Conservation (phyloP, 768 basidiomycete genomes). For the Agrocybe chaxingu region DNA sequence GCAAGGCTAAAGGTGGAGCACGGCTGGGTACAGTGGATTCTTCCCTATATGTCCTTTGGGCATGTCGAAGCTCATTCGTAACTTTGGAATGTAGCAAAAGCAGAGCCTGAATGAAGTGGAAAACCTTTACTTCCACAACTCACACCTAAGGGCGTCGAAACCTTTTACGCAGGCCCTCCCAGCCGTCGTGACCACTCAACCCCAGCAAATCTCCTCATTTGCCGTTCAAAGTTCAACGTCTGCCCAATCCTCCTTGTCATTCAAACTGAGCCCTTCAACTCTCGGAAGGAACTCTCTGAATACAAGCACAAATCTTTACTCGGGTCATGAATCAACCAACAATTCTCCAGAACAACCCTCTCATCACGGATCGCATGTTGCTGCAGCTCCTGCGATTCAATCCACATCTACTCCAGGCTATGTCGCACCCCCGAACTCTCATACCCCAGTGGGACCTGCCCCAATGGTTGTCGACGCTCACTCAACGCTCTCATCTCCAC, state of each 20-base stretch:
- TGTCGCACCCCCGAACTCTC: no score
- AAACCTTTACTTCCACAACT: slow-evolving; percentile 77
- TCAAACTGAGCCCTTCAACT: slow-evolving; percentile 15
- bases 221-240: slow-evolving; percentile 3
- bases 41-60: background rate
- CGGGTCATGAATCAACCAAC: slow-evolving; percentile 5
- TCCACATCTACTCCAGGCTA: no score
- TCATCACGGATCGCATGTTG: background rate
- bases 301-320: background rate
- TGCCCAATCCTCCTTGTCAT: slow-evolving; percentile 27
- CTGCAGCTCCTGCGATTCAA: no score
- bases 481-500: no score
- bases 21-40: slow-evolving; percentile 60
- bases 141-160: slow-evolving; percentile 43
- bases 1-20: slow-evolving; percentile 77
- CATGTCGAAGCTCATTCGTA: slow-evolving; percentile 4
- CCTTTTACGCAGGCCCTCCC: slow-evolving; percentile 19
- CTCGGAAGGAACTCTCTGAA: slow-evolving; percentile 4
- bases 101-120: slow-evolving; percentile 81
- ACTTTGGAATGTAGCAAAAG: slow-evolving; percentile 48
- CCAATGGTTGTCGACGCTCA: no score
- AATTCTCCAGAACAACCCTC: slow-evolving; percentile 3
- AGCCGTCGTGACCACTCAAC: slow-evolving; percentile 22
- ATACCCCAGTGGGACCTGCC: no score
- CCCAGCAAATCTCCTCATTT: slow-evolving; percentile 15